Evolutionary conservation across 73 alveolate genomes (phyloP).

Genomic region (Breviolum minutum): DNA sequence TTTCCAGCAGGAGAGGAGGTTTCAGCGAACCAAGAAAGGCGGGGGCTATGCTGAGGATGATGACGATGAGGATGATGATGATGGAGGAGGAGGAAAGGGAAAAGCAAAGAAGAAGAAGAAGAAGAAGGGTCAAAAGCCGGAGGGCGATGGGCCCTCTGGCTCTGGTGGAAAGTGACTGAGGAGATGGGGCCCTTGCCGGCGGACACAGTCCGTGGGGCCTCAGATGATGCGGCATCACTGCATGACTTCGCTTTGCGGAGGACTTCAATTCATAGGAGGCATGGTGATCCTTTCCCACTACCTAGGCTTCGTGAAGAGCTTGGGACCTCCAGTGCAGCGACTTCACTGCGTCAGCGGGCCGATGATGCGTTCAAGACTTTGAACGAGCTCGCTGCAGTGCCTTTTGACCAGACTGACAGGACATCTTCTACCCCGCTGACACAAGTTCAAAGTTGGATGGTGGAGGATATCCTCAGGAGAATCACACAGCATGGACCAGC

Average conservation of each 20-base stretch:
- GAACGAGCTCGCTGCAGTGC: conserved; percentile 44
- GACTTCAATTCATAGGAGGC: not conserved
- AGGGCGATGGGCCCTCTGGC: not conserved
- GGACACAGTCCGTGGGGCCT: not conserved
- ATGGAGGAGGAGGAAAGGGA: not conserved
- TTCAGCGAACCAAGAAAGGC: not conserved
- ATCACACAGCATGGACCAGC: not conserved
- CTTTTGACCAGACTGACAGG: not conserved
- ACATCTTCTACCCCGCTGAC: not conserved
- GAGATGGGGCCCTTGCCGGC: not conserved
- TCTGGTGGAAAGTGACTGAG: not conserved
- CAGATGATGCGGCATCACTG: not conserved
- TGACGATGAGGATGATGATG: not conserved
- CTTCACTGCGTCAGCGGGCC: conserved; percentile 17
- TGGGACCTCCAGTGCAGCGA: not conserved
- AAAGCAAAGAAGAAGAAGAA: not conserved
- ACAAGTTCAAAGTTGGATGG: not conserved
- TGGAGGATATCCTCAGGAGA: not conserved
- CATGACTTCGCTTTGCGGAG: not conserved
- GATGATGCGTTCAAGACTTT: not conserved
- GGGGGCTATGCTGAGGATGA: not conserved
- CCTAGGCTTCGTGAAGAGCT: not conserved
- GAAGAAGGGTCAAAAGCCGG: not conserved
- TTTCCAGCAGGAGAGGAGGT: not conserved
- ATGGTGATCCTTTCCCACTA: conserved; percentile 59